Evolutionary conservation across 768 basidiomycete species (phyloP), one percentile per base, ranked within the genome.

Genomic region (Russula griseocarnosa): DNA sequence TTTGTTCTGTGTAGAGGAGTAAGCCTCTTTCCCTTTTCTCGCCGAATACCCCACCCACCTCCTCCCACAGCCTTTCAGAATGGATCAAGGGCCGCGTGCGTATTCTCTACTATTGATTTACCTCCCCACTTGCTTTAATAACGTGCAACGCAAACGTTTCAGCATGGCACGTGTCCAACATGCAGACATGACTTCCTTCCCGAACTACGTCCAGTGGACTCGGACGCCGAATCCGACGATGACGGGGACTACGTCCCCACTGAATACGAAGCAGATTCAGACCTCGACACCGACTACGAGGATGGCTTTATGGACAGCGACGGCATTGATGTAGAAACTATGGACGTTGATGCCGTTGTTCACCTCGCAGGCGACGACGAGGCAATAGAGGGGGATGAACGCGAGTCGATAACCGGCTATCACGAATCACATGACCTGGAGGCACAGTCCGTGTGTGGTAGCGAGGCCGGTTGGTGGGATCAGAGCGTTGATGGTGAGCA

Each of bases 91-190:
- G 79, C 58, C 69, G 79, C 64, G 87, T 86, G 70, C 62, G 79
- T 70, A 40, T 3, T 3, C 74, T 57, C n/a, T 36, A 52, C 52
- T 38, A n/a, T 57, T 57, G 16, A 22, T 22, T 22, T 14, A 16
- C 52, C 20, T 40, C 55, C 28, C 10, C 42, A 22, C 34, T 51
- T 51, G 32, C 1, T 65, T 50, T 57, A 49, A 66, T 5, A 28
- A 28, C 5, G 26, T 26, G 14, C 49, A 52, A n/a, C 60, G 22
- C n/a, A n/a, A n/a, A n/a, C n/a, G n/a, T n/a, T 71, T 5, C 64
- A 87, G 86, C 87, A 88, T 68, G 87, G 87, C 16, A 87, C 77
- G 67, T 90, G 88, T 67, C 87, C 87, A 18, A 82, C 86, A 5
- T 90, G 87, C 71, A 77, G 87, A 34, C 75, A 83, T 62, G 72